Evolutionary conservation across 768 basidiomycete genomes (phyloP).

Genomic region (Pisolithus orientalis): DNA sequence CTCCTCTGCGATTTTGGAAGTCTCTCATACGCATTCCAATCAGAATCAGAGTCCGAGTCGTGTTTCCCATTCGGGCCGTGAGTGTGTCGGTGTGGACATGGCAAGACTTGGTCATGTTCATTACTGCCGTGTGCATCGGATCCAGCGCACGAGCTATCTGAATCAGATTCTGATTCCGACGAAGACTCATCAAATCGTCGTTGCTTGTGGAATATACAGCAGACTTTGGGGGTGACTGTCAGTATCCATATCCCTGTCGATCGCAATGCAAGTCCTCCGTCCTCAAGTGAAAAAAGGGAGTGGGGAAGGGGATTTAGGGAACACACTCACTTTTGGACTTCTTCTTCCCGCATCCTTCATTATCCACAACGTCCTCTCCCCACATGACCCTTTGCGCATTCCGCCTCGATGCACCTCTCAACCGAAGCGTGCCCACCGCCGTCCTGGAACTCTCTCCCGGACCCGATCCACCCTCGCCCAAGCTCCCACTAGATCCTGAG

Average conservation of each 20-base stretch:
- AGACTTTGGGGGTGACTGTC: conserved; percentile 48
- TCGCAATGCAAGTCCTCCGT: neutral
- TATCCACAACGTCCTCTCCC: conserved; percentile 83
- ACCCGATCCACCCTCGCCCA: conserved; percentile 7
- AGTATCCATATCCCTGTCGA: neutral
- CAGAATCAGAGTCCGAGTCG: conserved; percentile 14
- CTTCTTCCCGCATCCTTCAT: conserved; percentile 85
- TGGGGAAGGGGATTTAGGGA: neutral
- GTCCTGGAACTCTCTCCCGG: conserved; percentile 46
- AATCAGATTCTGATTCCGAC: conserved; percentile 52
- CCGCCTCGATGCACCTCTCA: conserved; percentile 22
- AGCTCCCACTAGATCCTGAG: conserved; percentile 1
- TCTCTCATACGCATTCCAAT: conserved; percentile 48
- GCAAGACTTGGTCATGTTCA: neutral
- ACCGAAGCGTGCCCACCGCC: conserved; percentile 40
- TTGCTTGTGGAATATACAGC: conserved; percentile 91
- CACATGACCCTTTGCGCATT: conserved; percentile 64
- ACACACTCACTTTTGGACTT: conserved; percentile 80
- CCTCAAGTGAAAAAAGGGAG: neutral
- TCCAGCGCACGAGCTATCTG: conserved; percentile 21
- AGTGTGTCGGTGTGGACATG: conserved; percentile 1
- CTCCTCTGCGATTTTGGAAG: conserved; percentile 21
- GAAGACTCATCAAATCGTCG: conserved; percentile 78
- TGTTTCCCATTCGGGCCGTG: conserved; percentile 10
- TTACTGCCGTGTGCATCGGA: neutral